phyloP scores from a whole-genome alignment of 2,329 filamentous ascomycete genomes.

The Alternaria burnsii region DNA sequence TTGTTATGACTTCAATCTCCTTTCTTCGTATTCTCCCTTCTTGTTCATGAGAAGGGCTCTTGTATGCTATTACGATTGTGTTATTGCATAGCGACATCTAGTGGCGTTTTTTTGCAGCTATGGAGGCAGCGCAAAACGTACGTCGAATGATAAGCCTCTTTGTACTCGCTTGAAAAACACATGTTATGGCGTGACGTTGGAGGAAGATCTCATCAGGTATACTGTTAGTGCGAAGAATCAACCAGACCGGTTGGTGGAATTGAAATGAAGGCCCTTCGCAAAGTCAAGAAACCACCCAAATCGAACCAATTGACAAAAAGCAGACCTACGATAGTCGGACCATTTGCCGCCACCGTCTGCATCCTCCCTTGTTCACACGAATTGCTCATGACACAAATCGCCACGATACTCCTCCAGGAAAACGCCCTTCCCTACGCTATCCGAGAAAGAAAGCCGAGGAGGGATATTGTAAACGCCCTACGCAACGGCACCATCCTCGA shows the following conservation, averaged over 20 bases:
- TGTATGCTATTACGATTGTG: slow-evolving; percentile 15
- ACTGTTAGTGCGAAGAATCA: slow-evolving; percentile 12
- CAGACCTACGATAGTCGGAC: slow-evolving; percentile 4
- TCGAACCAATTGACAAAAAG: slow-evolving; percentile 7
- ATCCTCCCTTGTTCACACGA: background rate
- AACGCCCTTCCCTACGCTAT: background rate
- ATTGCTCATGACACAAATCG: background rate
- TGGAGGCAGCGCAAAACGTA: background rate
- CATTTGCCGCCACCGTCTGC: background rate
- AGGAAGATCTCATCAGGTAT: slow-evolving; percentile 5
- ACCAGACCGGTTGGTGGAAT: background rate
- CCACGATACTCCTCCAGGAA: slow-evolving; percentile 1
- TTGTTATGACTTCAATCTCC: slow-evolving; percentile 6
- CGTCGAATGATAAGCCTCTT: slow-evolving; percentile 2
- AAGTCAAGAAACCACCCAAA: background rate
- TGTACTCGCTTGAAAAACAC: slow-evolving; percentile 11
- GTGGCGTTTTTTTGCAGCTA: slow-evolving; percentile 6
- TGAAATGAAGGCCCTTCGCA: background rate
- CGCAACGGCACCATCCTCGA: background rate
- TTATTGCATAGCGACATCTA: slow-evolving; percentile 13
- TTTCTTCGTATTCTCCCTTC: slow-evolving; percentile 3
- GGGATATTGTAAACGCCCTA: background rate
- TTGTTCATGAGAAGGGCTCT: slow-evolving; percentile 3
- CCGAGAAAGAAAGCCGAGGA: background rate
- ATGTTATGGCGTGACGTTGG: background rate